Percentiles rank a stretch among this genome's conserved stretches.
These are phyloP conservation scores for Pugionium cornutum DNA, from an alignment of 345 rosid species.

Conservation along the genomic window DNA sequence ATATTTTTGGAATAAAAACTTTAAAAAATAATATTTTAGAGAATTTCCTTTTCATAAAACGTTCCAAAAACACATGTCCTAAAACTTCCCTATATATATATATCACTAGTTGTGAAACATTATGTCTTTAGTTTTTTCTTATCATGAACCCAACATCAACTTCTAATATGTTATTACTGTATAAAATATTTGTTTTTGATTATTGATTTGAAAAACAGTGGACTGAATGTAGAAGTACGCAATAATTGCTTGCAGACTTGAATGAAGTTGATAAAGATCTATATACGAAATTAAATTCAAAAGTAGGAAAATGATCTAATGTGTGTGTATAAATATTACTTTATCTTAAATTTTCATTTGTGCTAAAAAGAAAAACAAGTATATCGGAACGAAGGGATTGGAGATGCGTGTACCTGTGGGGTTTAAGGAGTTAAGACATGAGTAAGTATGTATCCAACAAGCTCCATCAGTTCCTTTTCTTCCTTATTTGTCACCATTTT, in stretches of 20 bases:
- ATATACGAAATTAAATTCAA: background rate
- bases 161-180: background rate
- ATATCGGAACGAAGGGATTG: conserved; percentile 22
- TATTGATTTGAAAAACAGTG: background rate
- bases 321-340: background rate
- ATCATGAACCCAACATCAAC: background rate
- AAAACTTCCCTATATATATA: background rate
- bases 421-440: conserved; percentile 48
- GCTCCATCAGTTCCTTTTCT: conserved; percentile 55
- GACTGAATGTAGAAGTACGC: background rate
- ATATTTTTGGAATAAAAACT: too few relatives aligned
- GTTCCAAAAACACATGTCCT: conserved; percentile 8
- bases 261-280: background rate
- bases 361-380: conserved; percentile 6
- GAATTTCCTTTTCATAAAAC: background rate
- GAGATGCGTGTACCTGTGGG: conserved; percentile 37
- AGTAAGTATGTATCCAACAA: conserved; percentile 56
- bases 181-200: background rate
- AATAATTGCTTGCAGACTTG: too few relatives aligned
- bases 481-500: conserved; percentile 59
- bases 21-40: too few relatives aligned
- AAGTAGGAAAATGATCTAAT: conserved; percentile 24
- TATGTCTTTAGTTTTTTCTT: background rate
- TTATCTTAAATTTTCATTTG: background rate
- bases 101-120: too few relatives aligned